Conservation (phyloP, 179 eudicot species). For the Beta lomatogona region DNA sequence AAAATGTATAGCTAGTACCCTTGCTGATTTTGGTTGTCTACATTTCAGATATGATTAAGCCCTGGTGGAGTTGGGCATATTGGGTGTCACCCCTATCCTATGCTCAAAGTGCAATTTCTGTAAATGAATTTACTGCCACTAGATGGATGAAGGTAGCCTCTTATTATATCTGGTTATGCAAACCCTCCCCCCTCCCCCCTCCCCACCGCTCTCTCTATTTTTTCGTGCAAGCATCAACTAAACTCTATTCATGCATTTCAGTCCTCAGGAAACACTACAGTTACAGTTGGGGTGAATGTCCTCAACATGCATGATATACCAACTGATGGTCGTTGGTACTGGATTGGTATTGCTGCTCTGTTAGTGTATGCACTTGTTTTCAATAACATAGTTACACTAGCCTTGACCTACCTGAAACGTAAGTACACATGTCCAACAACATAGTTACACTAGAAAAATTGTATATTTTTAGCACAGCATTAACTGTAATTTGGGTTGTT, state of each 20-base stretch:
- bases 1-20: background rate
- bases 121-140: conserved; percentile 73
- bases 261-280: conserved; percentile 52
- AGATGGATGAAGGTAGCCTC: conserved; percentile 77
- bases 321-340: conserved; percentile 60
- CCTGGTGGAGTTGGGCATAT: conserved; percentile 97
- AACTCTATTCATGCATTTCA: conserved; percentile 31
- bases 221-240: background rate
- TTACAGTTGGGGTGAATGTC: conserved; percentile 55
- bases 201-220: background rate
- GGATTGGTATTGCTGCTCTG: conserved; percentile 78
- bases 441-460: background rate
- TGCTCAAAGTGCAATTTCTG: conserved; percentile 74
- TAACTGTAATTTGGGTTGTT: conserved; percentile 4
- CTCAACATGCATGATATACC: conserved; percentile 59
- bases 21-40: conserved; percentile 16
- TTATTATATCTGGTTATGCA: background rate
- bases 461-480: background rate
- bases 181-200: background rate
- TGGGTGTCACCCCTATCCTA: conserved; percentile 94
- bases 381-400: conserved; percentile 65
- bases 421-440: conserved; percentile 30
- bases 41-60: conserved; percentile 69
- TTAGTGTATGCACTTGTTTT: conserved; percentile 59
- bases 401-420: conserved; percentile 73